These are phyloP conservation scores for Cinchona pubescens DNA, from an alignment of 257 asterid species.

Conservation along the genomic window DNA sequence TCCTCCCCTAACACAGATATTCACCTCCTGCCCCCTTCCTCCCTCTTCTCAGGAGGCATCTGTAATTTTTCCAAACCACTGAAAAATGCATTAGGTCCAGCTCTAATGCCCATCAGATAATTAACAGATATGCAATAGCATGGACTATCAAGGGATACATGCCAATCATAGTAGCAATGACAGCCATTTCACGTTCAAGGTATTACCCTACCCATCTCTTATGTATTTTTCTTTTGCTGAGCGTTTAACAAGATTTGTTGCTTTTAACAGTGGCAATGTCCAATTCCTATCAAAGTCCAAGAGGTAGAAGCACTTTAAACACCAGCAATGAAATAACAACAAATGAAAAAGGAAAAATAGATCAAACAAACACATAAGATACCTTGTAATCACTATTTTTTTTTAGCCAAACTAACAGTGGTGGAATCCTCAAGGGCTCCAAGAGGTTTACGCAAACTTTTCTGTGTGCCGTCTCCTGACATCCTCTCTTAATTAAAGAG, in stretches of 20 bases:
- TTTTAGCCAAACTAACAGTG: conserved; percentile 92
- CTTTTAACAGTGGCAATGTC: conserved; percentile 97
- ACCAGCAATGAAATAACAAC: conserved; percentile 8
- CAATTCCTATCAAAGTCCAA: conserved; percentile 54
- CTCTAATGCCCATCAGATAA: conserved; percentile 6
- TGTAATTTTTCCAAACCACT: too few species aligned
- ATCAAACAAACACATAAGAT: conserved; percentile 10
- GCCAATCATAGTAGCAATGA: neutral
- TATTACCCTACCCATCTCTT: conserved; percentile 45
- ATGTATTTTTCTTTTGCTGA: conserved; percentile 96
- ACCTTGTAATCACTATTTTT: conserved; percentile 94
- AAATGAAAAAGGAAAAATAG: neutral
- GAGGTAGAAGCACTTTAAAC: conserved; percentile 9
- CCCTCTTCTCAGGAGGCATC: too few species aligned
- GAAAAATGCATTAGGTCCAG: conserved; percentile 24
- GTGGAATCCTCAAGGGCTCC: conserved; percentile 95
- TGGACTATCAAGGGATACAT: conserved; percentile 6
- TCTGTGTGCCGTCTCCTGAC: conserved; percentile 84
- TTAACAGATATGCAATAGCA: conserved; percentile 2
- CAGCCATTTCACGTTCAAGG: neutral
- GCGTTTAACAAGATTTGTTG: conserved; percentile 90
- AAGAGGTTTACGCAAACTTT: conserved; percentile 84
- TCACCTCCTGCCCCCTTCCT: too few species aligned
- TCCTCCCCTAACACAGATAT: too few species aligned
- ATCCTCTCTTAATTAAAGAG: conserved; percentile 39